Evolutionary conservation across 2,329 filamentous ascomycete species (phyloP), one percentile per base, ranked within the genome.

Genomic region (Fusarium sp.): DNA sequence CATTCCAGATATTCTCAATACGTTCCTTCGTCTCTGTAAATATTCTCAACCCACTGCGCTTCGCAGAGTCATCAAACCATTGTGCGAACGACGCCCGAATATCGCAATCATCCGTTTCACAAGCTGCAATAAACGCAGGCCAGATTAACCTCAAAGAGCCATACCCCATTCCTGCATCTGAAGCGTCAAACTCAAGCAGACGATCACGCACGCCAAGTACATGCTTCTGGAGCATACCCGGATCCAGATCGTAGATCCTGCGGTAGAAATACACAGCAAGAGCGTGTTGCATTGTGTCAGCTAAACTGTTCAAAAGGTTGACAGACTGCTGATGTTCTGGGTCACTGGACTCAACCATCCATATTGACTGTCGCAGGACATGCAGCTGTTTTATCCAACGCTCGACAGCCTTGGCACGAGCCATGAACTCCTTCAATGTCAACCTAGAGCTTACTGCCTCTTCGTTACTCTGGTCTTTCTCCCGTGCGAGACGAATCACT

Each of bases 261-360:
- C 68, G 68, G 10, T 70, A 70, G 4, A 70, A 70, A 5, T 71
- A 69, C 0, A 70, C 53, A 2, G 68, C 39, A 4, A 70, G 55
- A 0, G 68, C 68, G 18, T 68, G 37, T 7, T 70, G 64, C 68
- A 71, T 71, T 0, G 68, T 58, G 5, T 65, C 55, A 2, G 63
- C 54, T 5, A 70, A 6, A 2, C 43, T 68, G 1, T 65, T 57
- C 8, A 70, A 38, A 10, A 70, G 37, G 2, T 28, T 13, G 16
- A 65, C 10, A 1, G 63, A 59, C 10, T 68, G 63, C 1, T 65
- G 57, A 3, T 70, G 58, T 6, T 70, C 67, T 12, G 47, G 20
- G 5, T 65, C 68, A 3, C 23, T 11, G 1, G 59, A 52, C 9
- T 68, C 56, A 6, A 39, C 39, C 26, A 28, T 53, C 59, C 58